These are phyloP conservation scores for Microthlaspi erraticum DNA, from an alignment of 345 rosid genomes.

Conservation along the genomic window DNA sequence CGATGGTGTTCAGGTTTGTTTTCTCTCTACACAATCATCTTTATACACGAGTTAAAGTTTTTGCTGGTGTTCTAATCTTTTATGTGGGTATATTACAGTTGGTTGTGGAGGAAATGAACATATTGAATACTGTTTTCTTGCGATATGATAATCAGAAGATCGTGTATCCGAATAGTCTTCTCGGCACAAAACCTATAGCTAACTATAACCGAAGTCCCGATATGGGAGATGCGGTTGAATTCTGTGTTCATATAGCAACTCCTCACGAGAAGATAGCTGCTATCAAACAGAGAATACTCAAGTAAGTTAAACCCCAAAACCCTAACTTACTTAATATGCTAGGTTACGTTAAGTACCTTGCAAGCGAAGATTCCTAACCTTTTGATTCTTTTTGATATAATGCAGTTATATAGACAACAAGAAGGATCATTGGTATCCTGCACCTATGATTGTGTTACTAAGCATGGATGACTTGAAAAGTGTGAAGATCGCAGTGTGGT, in stretches of 20 bases:
- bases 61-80: slow-evolving; percentile 4
- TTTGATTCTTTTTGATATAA: neutral
- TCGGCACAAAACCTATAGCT: slow-evolving; percentile 55
- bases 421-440: slow-evolving; percentile 79
- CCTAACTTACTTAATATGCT: neutral
- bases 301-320: slow-evolving; percentile 32
- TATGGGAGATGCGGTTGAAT: slow-evolving; percentile 47
- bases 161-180: slow-evolving; percentile 69
- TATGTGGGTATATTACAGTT: slow-evolving; percentile 45
- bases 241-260: slow-evolving; percentile 45
- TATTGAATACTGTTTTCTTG: slow-evolving; percentile 72
- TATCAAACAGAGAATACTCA: slow-evolving; percentile 47
- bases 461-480: slow-evolving; percentile 62
- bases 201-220: slow-evolving; percentile 48
- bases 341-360: slow-evolving; percentile 17
- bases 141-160: slow-evolving; percentile 77
- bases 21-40: neutral
- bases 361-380: slow-evolving; percentile 17
- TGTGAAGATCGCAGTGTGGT: slow-evolving; percentile 73
- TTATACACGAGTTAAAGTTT: no score
- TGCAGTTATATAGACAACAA: slow-evolving; percentile 65
- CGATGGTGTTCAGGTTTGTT: slow-evolving; percentile 71
- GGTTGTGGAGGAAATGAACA: slow-evolving; percentile 93
- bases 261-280: slow-evolving; percentile 47
- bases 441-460: slow-evolving; percentile 62